Evolutionary conservation across 768 basidiomycete genomes (phyloP).

Genomic region (Suillus luteus): DNA sequence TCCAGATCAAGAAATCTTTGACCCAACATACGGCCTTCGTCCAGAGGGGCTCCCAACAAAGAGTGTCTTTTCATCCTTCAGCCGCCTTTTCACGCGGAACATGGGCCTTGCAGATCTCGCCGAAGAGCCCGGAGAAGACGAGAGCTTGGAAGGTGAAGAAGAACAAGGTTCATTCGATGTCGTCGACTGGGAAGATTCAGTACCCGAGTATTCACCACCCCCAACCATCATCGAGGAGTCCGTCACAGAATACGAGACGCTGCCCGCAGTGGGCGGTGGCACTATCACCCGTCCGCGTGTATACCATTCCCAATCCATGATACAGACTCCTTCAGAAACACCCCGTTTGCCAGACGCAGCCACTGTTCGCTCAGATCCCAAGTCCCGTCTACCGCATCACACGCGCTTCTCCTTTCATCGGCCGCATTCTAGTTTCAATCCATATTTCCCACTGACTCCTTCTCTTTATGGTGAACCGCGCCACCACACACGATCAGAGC

Average conservation of each 20-base stretch:
- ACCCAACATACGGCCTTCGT: constrained; percentile 94
- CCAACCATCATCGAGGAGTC: constrained; percentile 46
- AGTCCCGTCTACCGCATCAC: neutral
- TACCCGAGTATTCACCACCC: constrained; percentile 47
- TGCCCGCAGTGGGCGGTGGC: constrained; percentile 92
- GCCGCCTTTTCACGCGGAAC: constrained; percentile 66
- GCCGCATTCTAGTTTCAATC: constrained; percentile 27
- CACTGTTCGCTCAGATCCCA: neutral
- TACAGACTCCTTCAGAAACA: constrained; percentile 46
- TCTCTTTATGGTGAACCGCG: constrained; percentile 4
- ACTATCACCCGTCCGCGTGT: constrained; percentile 83
- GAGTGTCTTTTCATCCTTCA: constrained; percentile 78
- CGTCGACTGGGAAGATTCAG: constrained; percentile 69
- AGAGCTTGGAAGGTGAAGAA: constrained; percentile 47
- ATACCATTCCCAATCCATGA: constrained; percentile 81
- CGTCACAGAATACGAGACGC: constrained; percentile 75
- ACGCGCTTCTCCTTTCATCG: constrained; percentile 18
- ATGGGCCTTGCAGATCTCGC: constrained; percentile 80
- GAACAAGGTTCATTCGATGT: constrained; percentile 54
- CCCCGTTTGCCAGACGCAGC: constrained; percentile 48
- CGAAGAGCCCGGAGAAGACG: constrained; percentile 55
- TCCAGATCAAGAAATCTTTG: constrained; percentile 77
- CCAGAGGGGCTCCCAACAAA: constrained; percentile 89
- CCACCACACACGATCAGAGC: constrained; percentile 21
- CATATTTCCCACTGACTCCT: constrained; percentile 16